Conservation (phyloP, 495 filamentous ascomycete species). For the Aspergillus steynii region DNA sequence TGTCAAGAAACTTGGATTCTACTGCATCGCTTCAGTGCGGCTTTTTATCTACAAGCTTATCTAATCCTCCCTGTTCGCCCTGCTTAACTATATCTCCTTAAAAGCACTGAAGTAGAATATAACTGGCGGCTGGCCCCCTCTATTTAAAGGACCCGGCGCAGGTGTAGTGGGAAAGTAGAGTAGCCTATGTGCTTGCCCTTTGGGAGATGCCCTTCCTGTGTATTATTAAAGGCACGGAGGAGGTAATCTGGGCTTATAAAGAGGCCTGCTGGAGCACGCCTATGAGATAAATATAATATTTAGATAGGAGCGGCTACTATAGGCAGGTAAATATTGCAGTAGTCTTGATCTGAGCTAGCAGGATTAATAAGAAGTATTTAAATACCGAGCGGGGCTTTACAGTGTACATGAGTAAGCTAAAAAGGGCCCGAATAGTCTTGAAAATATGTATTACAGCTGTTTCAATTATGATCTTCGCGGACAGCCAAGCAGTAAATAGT, state of each 20-base stretch:
- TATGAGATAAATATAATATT: neutral
- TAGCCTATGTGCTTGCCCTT: neutral
- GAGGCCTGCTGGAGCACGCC: neutral
- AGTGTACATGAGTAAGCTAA: slow-evolving; percentile 1
- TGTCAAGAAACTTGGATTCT: too few relatives aligned
- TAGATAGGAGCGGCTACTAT: neutral
- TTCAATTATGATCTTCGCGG: neutral
- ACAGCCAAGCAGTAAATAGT: neutral
- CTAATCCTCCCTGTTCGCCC: too few relatives aligned
- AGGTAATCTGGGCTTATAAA: neutral
- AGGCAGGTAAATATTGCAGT: neutral
- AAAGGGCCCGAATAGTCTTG: neutral
- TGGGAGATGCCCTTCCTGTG: neutral
- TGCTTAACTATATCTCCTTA: neutral
- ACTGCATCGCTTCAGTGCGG: too few relatives aligned
- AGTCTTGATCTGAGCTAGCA: neutral
- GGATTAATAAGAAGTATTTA: neutral
- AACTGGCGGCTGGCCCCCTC: neutral
- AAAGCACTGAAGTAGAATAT: neutral
- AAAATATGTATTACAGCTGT: neutral
- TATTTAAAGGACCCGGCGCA: neutral
- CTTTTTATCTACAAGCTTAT: too few relatives aligned
- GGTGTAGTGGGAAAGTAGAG: neutral
- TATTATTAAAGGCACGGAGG: neutral
- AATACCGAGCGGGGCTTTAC: neutral